Evolutionary conservation across 2,329 filamentous ascomycete genomes (phyloP).

Genomic region (Colletotrichum truncatum): DNA sequence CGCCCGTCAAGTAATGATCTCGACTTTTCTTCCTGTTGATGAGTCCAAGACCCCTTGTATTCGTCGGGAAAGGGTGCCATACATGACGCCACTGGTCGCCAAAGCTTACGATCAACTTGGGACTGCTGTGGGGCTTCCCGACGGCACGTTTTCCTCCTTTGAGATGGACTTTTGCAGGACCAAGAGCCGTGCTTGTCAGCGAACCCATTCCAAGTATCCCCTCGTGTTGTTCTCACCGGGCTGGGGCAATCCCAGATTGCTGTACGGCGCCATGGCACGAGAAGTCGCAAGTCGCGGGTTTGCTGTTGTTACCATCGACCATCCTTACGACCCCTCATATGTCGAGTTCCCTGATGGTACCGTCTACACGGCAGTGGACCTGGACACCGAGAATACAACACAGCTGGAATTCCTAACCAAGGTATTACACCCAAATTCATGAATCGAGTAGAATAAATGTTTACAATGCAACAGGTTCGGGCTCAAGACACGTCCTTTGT

Average conservation of each 20-base stretch:
- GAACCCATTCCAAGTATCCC: slow-evolving; percentile 19
- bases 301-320: slow-evolving; percentile 57
- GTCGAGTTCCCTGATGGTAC: slow-evolving; percentile 57
- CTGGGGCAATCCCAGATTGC: slow-evolving; percentile 49
- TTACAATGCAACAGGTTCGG: slow-evolving; percentile 37
- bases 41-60: slow-evolving; percentile 32
- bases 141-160: slow-evolving; percentile 39
- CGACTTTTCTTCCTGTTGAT: slow-evolving; percentile 42
- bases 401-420: slow-evolving; percentile 32
- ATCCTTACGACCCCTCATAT: slow-evolving; percentile 53
- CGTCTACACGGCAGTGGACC: slow-evolving; percentile 26
- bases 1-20: slow-evolving; percentile 39
- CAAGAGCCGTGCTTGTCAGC: slow-evolving; percentile 1
- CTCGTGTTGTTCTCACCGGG: slow-evolving; percentile 56
- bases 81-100: slow-evolving; percentile 45
- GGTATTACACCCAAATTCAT: slow-evolving; percentile 26
- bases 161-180: slow-evolving; percentile 37
- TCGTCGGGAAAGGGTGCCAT: slow-evolving; percentile 32
- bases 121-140: slow-evolving; percentile 38
- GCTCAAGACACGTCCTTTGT: slow-evolving; percentile 48
- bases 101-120: slow-evolving; percentile 39
- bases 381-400: slow-evolving; percentile 33
- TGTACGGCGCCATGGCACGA: slow-evolving; percentile 53
- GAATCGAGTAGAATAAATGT: not conserved
- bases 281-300: slow-evolving; percentile 56